Evolutionary conservation across 768 basidiomycete species (phyloP).

Genomic region (Suillus occidentalis): DNA sequence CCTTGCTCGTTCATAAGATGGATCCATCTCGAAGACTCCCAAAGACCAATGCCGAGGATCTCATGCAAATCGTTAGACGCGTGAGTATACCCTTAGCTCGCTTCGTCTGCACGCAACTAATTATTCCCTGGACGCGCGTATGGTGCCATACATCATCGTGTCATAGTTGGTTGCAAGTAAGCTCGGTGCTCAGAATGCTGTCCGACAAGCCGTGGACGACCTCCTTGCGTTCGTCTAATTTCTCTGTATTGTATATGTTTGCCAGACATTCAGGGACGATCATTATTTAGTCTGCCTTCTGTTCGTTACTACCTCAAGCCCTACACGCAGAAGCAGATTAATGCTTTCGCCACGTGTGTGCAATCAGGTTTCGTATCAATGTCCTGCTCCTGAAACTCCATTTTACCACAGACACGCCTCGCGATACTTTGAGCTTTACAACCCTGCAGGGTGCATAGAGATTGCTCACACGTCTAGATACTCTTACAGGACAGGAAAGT

Average conservation of each 20-base stretch:
- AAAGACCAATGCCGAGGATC: conserved; percentile 66
- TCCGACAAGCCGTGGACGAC: conserved; percentile 74
- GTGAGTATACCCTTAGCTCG: conserved; percentile 43
- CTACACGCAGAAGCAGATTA: conserved; percentile 82
- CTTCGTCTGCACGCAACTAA: conserved; percentile 26
- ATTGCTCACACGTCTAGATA: conserved; percentile 89
- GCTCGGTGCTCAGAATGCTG: conserved; percentile 52
- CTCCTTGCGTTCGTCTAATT: conserved; percentile 63
- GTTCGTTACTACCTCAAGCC: conserved; percentile 76
- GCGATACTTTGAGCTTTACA: conserved; percentile 85
- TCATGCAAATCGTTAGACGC: conserved; percentile 75
- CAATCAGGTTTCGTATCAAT: conserved; percentile 27
- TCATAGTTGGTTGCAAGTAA: conserved; percentile 60
- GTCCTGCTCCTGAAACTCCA: conserved; percentile 23
- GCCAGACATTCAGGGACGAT: conserved; percentile 20
- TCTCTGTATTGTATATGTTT: conserved; percentile 20
- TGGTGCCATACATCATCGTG: conserved; percentile 15
- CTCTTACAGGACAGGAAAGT: conserved; percentile 84
- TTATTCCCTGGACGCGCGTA: conserved; percentile 23
- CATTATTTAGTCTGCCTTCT: conserved; percentile 56
- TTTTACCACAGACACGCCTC: conserved; percentile 68
- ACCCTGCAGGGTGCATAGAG: conserved; percentile 81
- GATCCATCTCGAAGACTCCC: conserved; percentile 75
- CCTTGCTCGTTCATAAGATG: conserved; percentile 91
- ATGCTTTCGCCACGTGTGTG: conserved; percentile 90